Base-by-base conservation (phyloP, 306 rosid species). In the Chamaecrista fasciculata region DNA sequence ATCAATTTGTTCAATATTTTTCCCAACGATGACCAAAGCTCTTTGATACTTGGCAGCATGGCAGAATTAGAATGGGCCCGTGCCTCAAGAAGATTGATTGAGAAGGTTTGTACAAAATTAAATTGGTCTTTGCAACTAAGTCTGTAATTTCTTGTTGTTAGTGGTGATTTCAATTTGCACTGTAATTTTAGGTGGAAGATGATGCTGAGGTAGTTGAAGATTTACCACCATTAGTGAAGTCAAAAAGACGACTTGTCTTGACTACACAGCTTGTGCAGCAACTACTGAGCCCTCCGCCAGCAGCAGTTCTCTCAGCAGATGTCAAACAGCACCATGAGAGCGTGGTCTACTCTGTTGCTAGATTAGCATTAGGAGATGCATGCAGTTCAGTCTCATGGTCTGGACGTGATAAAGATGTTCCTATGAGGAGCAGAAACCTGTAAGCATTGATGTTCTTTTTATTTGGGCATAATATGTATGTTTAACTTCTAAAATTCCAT, bases 231-330 rank as follows among this genome's bases (percentile, higher is more conserved):
- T 56, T 76, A 37, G 55, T 69, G 65, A 90, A 83, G 79, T 56
- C 85, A 18, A 93, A 70, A 80, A 86, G 86, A 82, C 80, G 97
- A 85, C 93, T 90, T 56, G 80, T 81, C 78, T 78, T 84, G 86
- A 86, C 96, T 11, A 84, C 96, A 1, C 96, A 86, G 77, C 93
- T 93, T 49, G 76, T 88, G 81, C 98, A 93, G 82, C 96, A 86
- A 77, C 83, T 93, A 64, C 81, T 93, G 71, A 71, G 24, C 63
- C 87, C 97, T 70, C 96, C 95, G 75, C 79, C 96, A 47, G 82
- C 82, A 15, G 59, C 78, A 2, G 72, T 81, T 68, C 93, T 93
- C 64, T 77, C 84, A 34, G 82, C 85, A 42, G 91, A 84, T 71
- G 77, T 86, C 31, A 81, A 79, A 77, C 64, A 75, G 68, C 87